Percentiles rank a stretch among this genome's conserved stretches.
These are phyloP conservation scores for Gossypioides kirkii DNA, from an alignment of 345 rosid species.

Conservation along the genomic window DNA sequence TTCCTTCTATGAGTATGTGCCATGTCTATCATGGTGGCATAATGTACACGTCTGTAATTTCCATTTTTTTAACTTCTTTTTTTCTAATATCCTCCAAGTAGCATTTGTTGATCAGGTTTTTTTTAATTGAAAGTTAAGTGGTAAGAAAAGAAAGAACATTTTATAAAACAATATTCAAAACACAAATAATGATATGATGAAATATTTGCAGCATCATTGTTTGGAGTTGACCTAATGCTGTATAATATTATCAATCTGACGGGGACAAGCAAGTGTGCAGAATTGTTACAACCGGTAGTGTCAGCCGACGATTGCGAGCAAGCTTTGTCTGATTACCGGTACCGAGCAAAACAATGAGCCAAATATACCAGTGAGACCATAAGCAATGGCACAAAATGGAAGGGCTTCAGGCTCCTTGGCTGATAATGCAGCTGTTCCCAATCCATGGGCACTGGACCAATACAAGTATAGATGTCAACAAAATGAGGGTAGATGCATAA, in stretches of 20 bases:
- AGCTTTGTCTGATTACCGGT: slow-evolving; percentile 80
- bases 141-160: neutral
- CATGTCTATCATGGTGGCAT: neutral
- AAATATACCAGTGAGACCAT: slow-evolving; percentile 88
- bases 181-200: neutral
- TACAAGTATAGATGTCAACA: neutral
- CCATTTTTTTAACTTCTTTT: neutral
- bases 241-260: neutral
- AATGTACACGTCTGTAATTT: too few species aligned
- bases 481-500: neutral
- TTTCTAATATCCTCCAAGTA: neutral
- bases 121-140: neutral
- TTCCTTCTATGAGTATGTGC: neutral
- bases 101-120: neutral
- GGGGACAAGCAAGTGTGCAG: neutral
- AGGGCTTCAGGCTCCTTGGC: slow-evolving; percentile 98
- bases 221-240: neutral
- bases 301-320: slow-evolving; percentile 69
- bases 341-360: slow-evolving; percentile 84
- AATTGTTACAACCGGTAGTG: neutral
- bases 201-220: neutral
- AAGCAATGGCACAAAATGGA: slow-evolving; percentile 93
- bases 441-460: slow-evolving; percentile 81
- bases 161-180: neutral
- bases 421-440: slow-evolving; percentile 95